These are phyloP conservation scores for Fallopia convolvulus DNA, from an alignment of 148 eudicot species.

Conservation along the genomic window DNA sequence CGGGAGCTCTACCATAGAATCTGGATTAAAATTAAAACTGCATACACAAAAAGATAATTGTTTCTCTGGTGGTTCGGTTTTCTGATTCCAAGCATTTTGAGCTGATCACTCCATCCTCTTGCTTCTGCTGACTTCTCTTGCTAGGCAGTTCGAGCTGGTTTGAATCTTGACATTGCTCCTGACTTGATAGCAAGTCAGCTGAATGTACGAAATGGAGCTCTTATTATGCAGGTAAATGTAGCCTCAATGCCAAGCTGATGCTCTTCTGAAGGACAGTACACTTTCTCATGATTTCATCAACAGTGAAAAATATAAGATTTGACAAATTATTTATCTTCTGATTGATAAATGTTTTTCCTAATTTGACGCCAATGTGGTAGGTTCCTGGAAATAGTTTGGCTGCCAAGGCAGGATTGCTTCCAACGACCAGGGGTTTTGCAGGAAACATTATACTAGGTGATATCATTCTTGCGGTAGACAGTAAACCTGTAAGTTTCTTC, in stretches of 20 bases:
- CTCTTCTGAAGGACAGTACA: background rate
- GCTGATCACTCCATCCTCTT: background rate
- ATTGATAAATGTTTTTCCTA: background rate
- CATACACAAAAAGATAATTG: background rate
- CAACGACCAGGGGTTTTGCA: constrained; percentile 93
- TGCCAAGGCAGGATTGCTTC: constrained; percentile 84
- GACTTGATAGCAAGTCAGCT: constrained; percentile 84
- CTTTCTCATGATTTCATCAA: background rate
- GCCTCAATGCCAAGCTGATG: background rate
- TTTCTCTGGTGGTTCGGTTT: background rate
- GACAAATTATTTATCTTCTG: background rate
- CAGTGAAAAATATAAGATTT: background rate
- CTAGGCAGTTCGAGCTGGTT: constrained; percentile 79
- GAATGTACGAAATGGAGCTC: constrained; percentile 93
- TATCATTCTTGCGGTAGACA: constrained; percentile 68
- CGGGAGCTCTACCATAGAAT: background rate
- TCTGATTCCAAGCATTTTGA: background rate
- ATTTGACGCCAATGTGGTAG: constrained; percentile 28
- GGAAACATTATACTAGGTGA: constrained; percentile 93
- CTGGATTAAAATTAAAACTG: background rate
- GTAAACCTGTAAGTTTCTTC: constrained; percentile 58
- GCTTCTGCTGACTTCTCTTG: background rate
- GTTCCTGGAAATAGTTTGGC: constrained; percentile 83
- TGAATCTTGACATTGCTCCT: constrained; percentile 80
- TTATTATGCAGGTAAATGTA: constrained; percentile 55